A percentile compares a stretch with the other conserved stretches of the same genome.
Conservation (phyloP, 768 basidiomycete species). For the Lactarius tabidus region DNA sequence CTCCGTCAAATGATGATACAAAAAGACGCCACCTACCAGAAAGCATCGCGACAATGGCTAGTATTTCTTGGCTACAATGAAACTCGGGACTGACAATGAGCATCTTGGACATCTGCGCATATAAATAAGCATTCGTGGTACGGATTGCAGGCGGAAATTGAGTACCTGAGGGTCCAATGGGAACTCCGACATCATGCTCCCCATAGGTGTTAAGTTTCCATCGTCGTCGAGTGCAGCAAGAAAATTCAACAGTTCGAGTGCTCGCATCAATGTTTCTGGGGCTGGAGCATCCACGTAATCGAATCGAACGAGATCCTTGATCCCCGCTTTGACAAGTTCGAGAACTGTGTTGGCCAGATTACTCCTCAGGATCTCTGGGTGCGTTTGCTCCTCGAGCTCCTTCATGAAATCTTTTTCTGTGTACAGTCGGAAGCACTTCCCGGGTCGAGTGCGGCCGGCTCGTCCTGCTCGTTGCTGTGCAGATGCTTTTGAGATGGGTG, state of each 20-base stretch:
- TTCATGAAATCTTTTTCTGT: conserved; percentile 96
- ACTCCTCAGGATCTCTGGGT: conserved; percentile 91
- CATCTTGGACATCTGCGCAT: conserved; percentile 77
- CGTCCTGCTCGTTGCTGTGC: conserved; percentile 96
- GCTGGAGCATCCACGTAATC: conserved; percentile 93
- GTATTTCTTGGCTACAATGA: conserved; percentile 91
- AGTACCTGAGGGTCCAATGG: conserved; percentile 93
- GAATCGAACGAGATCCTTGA: conserved; percentile 88
- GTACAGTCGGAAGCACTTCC: conserved; percentile 95
- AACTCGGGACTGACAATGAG: conserved; percentile 93
- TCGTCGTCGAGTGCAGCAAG: conserved; percentile 92
- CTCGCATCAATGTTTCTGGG: conserved; percentile 95
- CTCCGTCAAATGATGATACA: background rate
- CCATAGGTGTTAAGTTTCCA: conserved; percentile 82
- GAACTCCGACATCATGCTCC: conserved; percentile 94
- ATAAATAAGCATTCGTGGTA: background rate
- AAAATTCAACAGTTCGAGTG: conserved; percentile 89
- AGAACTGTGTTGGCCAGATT: conserved; percentile 93
- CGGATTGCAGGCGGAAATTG: background rate
- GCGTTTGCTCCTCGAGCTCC: conserved; percentile 95
- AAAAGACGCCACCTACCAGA: conserved; percentile 54
- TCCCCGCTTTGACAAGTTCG: conserved; percentile 90
- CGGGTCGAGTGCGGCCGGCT: conserved; percentile 92
- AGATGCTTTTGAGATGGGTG: conserved; percentile 94
- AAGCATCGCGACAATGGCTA: conserved; percentile 95